phyloP scores from a whole-genome alignment of 108 stramenopile species.

The Skeletonema tropicum region DNA sequence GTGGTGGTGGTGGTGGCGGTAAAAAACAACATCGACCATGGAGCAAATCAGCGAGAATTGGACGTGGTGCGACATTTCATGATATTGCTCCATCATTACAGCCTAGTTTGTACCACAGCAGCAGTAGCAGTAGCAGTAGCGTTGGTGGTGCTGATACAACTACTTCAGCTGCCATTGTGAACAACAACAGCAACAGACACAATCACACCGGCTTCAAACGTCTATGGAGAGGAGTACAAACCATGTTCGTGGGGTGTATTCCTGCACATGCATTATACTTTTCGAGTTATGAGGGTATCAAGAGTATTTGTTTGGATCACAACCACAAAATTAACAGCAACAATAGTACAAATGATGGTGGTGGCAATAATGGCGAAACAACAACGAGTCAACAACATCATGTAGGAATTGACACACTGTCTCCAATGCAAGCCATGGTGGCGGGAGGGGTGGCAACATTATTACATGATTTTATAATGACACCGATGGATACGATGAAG shows the following conservation, averaged over 20 bases:
- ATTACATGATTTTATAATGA: conserved; percentile 95
- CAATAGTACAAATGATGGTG: not conserved
- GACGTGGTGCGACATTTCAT: conserved; percentile 11
- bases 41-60: conserved; percentile 16
- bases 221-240: conserved; percentile 96
- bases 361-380: too few relatives aligned
- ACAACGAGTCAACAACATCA: conserved; percentile 8
- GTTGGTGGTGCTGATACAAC: too few relatives aligned
- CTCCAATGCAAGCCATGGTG: conserved; percentile 52
- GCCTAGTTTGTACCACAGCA: conserved; percentile 9
- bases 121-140: too few relatives aligned
- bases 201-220: conserved; percentile 56
- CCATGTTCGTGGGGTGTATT: conserved; percentile 94
- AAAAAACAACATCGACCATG: conserved; percentile 14
- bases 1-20: not conserved
- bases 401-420: conserved; percentile 20
- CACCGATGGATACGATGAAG: conserved; percentile 98
- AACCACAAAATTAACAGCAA: conserved; percentile 7
- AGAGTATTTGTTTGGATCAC: conserved; percentile 42
- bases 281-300: conserved; percentile 90
- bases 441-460: conserved; percentile 91
- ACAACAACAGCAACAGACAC: not conserved
- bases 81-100: conserved; percentile 19
- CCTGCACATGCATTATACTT: conserved; percentile 99
- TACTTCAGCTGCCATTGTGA: too few relatives aligned